Base-by-base conservation (phyloP, 116 monocot species). In the Phalaenopsis hybrid region DNA sequence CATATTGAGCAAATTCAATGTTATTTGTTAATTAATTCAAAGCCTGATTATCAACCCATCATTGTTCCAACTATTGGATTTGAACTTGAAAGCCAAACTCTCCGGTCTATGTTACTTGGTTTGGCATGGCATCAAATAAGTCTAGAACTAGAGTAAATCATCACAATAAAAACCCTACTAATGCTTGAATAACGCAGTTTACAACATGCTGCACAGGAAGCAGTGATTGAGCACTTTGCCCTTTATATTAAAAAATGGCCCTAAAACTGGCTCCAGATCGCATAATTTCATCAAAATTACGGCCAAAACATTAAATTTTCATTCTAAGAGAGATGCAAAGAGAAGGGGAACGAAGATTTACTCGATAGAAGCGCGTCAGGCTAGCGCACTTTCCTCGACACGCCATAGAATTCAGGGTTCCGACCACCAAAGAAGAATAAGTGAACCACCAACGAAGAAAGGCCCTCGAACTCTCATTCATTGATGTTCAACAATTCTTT, bases 381-480 rank as follows among this genome's bases (percentile, higher is more conserved):
- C 10, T 3, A 49, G 65, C 0, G 61, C 20, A 5, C 34, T 76
- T 78, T 77, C 88, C 86, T 90, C 2, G 86, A 84, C 17, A 69
- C 61, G 7, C 88, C 90, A 76, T 84, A 88, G 50, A 82, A 90
- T 21, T 83, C 79, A 1, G 86, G 82, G 13, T 69, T 43, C 11
- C 34, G 15, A 18, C 86, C 75, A 90, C 7, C 20, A 88, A 57
- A 76, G 82, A 90, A 69, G 88, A 28, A 86, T 72, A 5, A 88
- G 90, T 17, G 90, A 90, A 23, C 88, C 90, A 45, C 90, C 90
- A 8, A 86, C 76, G 41, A 84, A 37, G 41, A 69, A 86, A 45
- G 82, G 82, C 12, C 79, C 82, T 48, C 74, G 50, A 34, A 57
- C n/a, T 65, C 86, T 45, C 70, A 74, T 69, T 79, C 73, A 2